Evolutionary conservation across 768 basidiomycete genomes (phyloP).

Genomic region (Calocera viscosa): DNA sequence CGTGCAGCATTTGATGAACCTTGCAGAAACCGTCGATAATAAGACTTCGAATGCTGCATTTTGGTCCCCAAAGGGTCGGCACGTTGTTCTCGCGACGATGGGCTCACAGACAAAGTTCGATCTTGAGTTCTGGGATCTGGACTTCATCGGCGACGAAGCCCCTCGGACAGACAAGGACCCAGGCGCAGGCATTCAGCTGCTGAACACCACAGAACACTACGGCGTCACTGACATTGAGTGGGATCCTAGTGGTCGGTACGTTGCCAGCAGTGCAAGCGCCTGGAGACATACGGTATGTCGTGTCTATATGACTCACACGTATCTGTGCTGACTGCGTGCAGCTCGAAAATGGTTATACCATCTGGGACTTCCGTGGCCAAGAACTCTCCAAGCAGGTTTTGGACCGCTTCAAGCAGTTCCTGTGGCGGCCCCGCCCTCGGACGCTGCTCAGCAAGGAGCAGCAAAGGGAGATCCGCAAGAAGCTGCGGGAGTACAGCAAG

Average conservation of each 20-base stretch:
- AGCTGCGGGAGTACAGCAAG: conserved; percentile 81
- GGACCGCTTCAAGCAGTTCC: conserved; percentile 96
- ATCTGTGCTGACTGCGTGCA: conserved; percentile 25
- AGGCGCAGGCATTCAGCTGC: conserved; percentile 72
- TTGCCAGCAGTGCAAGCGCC: conserved; percentile 84
- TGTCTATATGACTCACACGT: background rate
- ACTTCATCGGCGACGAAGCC: conserved; percentile 61
- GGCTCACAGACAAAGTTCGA: conserved; percentile 93
- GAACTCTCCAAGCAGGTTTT: conserved; percentile 78
- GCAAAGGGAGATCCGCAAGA: conserved; percentile 73
- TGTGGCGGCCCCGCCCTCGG: conserved; percentile 93
- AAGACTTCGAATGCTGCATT: conserved; percentile 88
- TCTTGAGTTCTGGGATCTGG: conserved; percentile 97
- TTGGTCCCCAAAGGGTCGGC: conserved; percentile 93
- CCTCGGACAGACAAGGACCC: conserved; percentile 51
- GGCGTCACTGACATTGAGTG: conserved; percentile 96
- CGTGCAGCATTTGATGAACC: background rate
- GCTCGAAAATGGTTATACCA: conserved; percentile 91
- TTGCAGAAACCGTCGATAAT: conserved; percentile 54
- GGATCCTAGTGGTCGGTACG: conserved; percentile 91
- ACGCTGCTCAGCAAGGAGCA: conserved; percentile 78
- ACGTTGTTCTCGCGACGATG: conserved; percentile 90
- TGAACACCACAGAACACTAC: conserved; percentile 85
- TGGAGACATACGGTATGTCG: conserved; percentile 71
- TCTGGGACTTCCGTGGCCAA: conserved; percentile 98